phyloP scores from a whole-genome alignment of 805 yeast genomes.

The Sugiyamaella mastotermitis region DNA sequence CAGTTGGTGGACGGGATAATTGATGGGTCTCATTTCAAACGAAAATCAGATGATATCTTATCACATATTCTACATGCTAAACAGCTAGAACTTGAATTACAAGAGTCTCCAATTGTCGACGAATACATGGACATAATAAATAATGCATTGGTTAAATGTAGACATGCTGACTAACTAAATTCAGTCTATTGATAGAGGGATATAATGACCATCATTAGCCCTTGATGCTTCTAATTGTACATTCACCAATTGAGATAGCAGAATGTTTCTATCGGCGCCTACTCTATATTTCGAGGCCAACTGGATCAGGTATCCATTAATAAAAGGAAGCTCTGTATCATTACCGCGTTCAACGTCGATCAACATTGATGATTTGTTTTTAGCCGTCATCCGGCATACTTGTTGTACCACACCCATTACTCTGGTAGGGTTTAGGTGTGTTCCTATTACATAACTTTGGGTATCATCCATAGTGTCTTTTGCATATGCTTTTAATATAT shows the following conservation, averaged over 20 bases:
- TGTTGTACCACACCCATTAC: constrained; percentile 32
- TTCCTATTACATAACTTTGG: constrained; percentile 4
- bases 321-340: constrained; percentile 73
- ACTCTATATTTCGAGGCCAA: constrained; percentile 44
- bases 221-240: constrained; percentile 22
- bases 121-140: background rate
- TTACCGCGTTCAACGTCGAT: constrained; percentile 50
- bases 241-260: constrained; percentile 42
- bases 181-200: constrained; percentile 6
- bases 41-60: constrained; percentile 1
- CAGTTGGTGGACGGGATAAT: constrained; percentile 9
- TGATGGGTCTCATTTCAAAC: constrained; percentile 8
- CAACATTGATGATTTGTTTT: constrained; percentile 67
- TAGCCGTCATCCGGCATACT: constrained; percentile 42
- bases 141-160: background rate
- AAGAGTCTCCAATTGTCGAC: no score
- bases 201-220: background rate
- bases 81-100: no score
- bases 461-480: constrained; percentile 20
- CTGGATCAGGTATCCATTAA: constrained; percentile 71
- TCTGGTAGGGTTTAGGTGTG: constrained; percentile 24
- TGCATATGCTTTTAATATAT: constrained; percentile 35
- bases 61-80: constrained; percentile 2
- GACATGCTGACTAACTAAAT: background rate
- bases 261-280: constrained; percentile 40